Evolutionary conservation across 23 red algal genomes (phyloP).

Genomic region (Cyanidioschyzon merolae): DNA sequence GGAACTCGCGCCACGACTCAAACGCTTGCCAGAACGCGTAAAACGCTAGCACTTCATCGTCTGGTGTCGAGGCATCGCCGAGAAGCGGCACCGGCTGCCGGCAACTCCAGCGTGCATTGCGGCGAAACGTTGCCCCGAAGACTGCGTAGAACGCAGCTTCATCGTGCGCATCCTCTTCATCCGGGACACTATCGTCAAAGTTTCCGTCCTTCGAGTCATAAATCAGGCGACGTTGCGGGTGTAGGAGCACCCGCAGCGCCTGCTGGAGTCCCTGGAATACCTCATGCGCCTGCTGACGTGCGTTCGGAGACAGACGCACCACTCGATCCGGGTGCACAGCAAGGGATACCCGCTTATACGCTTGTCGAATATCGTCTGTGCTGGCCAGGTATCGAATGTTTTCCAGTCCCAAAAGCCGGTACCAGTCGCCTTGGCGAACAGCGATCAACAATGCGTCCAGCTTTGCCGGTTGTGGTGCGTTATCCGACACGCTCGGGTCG

Average conservation of each 20-base stretch:
- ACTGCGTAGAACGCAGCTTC: conserved; percentile 3
- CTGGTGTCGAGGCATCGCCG: neutral
- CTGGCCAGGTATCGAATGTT: neutral
- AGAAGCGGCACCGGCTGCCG: conserved; percentile 4
- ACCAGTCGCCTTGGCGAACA: neutral
- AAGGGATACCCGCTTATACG: neutral
- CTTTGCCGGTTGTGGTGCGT: no score
- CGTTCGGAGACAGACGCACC: neutral
- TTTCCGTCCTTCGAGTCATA: neutral
- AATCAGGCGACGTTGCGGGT: neutral
- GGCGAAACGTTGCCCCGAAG: neutral
- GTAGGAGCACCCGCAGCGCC: neutral
- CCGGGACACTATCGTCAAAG: neutral
- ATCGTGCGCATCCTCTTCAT: neutral
- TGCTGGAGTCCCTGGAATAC: conserved; percentile 2
- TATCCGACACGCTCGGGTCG: no score
- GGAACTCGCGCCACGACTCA: conserved; percentile 16
- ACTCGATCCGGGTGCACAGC: neutral
- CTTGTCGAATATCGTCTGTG: neutral
- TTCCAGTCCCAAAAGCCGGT: neutral
- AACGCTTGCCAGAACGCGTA: conserved; percentile 11
- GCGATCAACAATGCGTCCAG: neutral
- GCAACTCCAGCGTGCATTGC: conserved; percentile 8
- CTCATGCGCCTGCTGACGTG: neutral
- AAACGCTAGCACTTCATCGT: neutral